These are phyloP conservation scores for Nosema muscidifuracis DNA, from an alignment of 371 early-diverging fungal genomes.

Conservation along the genomic window DNA sequence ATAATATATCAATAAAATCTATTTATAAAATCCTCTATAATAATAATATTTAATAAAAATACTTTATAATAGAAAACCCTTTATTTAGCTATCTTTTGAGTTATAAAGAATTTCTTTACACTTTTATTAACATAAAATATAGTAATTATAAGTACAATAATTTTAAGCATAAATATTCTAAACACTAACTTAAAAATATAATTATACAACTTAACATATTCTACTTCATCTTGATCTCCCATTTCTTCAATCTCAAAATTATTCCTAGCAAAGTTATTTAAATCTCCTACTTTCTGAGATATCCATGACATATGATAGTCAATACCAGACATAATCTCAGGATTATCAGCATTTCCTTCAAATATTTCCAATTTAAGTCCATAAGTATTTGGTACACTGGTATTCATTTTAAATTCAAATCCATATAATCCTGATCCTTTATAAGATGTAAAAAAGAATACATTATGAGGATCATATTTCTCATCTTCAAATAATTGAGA, in stretches of 20 bases:
- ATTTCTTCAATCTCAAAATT: constrained; percentile 49
- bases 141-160: constrained; percentile 48
- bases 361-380: constrained; percentile 48
- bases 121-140: constrained; percentile 54
- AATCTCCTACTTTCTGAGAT: constrained; percentile 47
- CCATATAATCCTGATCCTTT: constrained; percentile 37
- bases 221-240: constrained; percentile 48
- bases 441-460: constrained; percentile 51
- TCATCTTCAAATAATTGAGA: constrained; percentile 35
- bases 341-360: constrained; percentile 50
- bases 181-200: constrained; percentile 47
- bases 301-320: constrained; percentile 54
- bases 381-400: constrained; percentile 9
- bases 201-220: constrained; percentile 40
- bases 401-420: constrained; percentile 41
- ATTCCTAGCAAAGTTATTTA: constrained; percentile 46
- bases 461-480: constrained; percentile 38
- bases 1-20: not conserved
- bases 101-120: constrained; percentile 54
- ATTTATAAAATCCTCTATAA: not conserved
- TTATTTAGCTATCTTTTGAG: constrained; percentile 54
- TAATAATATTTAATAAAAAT: not conserved
- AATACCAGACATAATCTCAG: constrained; percentile 53
- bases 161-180: constrained; percentile 48
- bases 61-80: not conserved